Conservation (phyloP, 441 rosid genomes). For the Jatropha podagrica region DNA sequence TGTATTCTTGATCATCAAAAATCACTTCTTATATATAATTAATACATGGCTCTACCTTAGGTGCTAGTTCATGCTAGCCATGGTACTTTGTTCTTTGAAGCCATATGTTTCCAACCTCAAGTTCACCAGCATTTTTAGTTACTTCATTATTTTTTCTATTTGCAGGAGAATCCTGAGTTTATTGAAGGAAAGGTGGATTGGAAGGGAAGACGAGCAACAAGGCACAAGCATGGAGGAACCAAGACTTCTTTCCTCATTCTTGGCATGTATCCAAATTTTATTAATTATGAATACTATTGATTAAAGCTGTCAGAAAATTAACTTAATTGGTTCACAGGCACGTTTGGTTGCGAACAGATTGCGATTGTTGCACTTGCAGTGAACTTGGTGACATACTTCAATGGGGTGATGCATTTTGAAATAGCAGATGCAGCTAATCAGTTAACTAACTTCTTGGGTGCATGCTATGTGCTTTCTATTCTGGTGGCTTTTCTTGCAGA, state of each 20-base stretch:
- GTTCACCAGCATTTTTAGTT: not conserved
- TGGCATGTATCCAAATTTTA: slow-evolving; percentile 28
- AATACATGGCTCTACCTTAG: slow-evolving; percentile 1
- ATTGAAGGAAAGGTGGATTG: slow-evolving; percentile 59
- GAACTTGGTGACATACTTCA: slow-evolving; percentile 58
- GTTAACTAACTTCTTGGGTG: slow-evolving; percentile 58
- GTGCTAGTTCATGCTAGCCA: slow-evolving; percentile 13
- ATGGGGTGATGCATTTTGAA: slow-evolving; percentile 46
- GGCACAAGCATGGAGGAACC: slow-evolving; percentile 58
- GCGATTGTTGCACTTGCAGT: slow-evolving; percentile 49
- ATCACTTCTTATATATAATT: slow-evolving; percentile 12
- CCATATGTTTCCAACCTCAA: not conserved
- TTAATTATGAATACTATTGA: not conserved
- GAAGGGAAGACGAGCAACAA: slow-evolving; percentile 56
- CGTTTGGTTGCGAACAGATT: slow-evolving; percentile 44
- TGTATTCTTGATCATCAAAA: not conserved
- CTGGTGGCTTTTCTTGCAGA: slow-evolving; percentile 51
- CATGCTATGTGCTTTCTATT: slow-evolving; percentile 45
- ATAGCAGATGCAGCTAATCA: slow-evolving; percentile 60
- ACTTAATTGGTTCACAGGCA: slow-evolving; percentile 30
- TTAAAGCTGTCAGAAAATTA: no score
- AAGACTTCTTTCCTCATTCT: slow-evolving; percentile 38
- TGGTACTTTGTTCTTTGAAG: slow-evolving; percentile 25
- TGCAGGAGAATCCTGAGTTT: slow-evolving; percentile 46
- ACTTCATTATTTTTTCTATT: not conserved